A percentile compares a stretch with the other conserved stretches of the same genome.
phyloP scores from a whole-genome alignment of 2,329 filamentous ascomycete species.

The Penicillium italicum region DNA sequence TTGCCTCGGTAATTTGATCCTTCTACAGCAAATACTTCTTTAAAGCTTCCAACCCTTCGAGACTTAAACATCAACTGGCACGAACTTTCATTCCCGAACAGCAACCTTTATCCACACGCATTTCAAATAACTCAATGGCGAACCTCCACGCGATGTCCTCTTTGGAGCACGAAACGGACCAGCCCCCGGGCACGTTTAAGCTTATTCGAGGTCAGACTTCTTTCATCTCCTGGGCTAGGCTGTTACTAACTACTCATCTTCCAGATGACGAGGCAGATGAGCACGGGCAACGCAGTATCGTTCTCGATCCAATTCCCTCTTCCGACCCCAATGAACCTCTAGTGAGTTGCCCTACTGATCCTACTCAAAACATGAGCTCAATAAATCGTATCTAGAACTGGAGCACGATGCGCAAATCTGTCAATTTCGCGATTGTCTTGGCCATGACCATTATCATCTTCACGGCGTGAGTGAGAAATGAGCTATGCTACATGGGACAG shows the following conservation, averaged over 20 bases:
- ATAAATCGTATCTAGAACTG: slow-evolving; percentile 41
- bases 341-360: slow-evolving; percentile 14
- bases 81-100: not conserved
- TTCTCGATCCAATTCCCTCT: slow-evolving; percentile 40
- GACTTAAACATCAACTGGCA: not conserved
- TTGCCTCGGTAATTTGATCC: not conserved
- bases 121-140: slow-evolving; percentile 7
- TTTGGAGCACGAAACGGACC: slow-evolving; percentile 1
- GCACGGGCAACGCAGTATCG: slow-evolving; percentile 13
- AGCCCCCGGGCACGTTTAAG: slow-evolving; percentile 27
- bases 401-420: slow-evolving; percentile 39
- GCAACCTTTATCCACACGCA: not conserved
- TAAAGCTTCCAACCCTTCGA: not conserved
- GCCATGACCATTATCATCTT: slow-evolving; percentile 46
- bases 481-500: not conserved
- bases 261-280: slow-evolving; percentile 14
- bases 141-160: not conserved
- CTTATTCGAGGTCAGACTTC: slow-evolving; percentile 20
- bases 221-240: not conserved
- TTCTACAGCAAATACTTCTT: not conserved
- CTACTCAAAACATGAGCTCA: not conserved
- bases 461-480: slow-evolving; percentile 29
- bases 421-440: slow-evolving; percentile 43
- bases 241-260: not conserved
- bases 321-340: slow-evolving; percentile 34